A percentile compares a stretch with the other conserved stretches of the same genome.
Evolutionary conservation across 176 grass and related monocot genomes (phyloP).

Genomic region (Rhynchospora tenuis): DNA sequence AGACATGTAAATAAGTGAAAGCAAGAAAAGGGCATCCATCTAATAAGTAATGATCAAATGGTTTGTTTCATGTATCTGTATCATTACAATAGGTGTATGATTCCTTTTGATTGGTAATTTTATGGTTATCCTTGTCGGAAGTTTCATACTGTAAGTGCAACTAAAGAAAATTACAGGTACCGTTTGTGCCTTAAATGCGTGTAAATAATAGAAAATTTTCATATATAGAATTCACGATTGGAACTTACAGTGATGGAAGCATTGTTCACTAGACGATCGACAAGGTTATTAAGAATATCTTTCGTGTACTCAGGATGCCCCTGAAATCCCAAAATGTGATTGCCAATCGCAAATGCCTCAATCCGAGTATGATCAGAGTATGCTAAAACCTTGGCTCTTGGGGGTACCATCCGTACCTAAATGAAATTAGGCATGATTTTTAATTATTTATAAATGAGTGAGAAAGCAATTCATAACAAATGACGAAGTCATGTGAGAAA

Average conservation of each 20-base stretch:
- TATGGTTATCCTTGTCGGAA: background rate
- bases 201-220: background rate
- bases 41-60: background rate
- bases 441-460: too few relatives aligned
- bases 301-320: too few relatives aligned
- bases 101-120: too few relatives aligned
- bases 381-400: slow-evolving; percentile 46
- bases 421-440: background rate
- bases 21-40: background rate
- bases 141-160: too few relatives aligned
- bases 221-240: background rate
- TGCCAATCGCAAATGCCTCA: slow-evolving; percentile 51
- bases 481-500: too few relatives aligned
- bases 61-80: background rate
- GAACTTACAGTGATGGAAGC: slow-evolving; percentile 26
- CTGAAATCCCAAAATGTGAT: slow-evolving; percentile 33
- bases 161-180: too few relatives aligned
- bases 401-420: slow-evolving; percentile 54
- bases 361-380: slow-evolving; percentile 52
- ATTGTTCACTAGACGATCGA: slow-evolving; percentile 34
- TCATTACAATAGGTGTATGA: too few relatives aligned
- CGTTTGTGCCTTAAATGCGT: too few relatives aligned
- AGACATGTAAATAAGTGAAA: background rate
- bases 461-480: background rate
- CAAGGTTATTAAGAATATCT: slow-evolving; percentile 16